Base-by-base conservation (phyloP, 768 basidiomycete species). In the Zangia roseola region DNA sequence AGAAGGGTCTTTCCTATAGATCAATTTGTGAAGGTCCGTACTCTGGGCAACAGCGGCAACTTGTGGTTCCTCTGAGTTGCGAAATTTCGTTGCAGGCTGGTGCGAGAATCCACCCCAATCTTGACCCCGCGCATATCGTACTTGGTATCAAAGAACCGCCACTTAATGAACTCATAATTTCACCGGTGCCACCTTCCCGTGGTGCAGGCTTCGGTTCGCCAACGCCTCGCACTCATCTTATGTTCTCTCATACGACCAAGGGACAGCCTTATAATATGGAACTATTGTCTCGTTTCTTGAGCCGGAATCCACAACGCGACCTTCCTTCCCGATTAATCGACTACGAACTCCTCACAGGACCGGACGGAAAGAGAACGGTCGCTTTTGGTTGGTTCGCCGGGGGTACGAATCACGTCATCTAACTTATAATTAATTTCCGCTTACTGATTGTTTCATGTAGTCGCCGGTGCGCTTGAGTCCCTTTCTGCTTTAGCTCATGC, bases 381-480 rank as follows among this genome's bases (percentile, higher is more conserved):
- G 92, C 86, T 0, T 95, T 97, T 70, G 94, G 93, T 1, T 93
- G 85, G 84, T 91, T 86, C 57, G 94, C 94, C 1, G 94, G 94
- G 67, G 87, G 90, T 91, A 50, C 43, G 80, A 58, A 21, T 25
- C 1, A 26, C 10, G 0, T 20, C 23, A 42, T 40, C 7, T 26
- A 13, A n/a, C 16, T 12, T 25, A n/a, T n/a, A n/a, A n/a, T n/a
- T n/a, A 1, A 2, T 31, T 6, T 19, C 13, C 39, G 51, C 36
- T 19, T n/a, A 19, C 43, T 48, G 35, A 60, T 28, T 19, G 12
- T 14, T 26, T 33, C 16, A 7, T 47, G 23, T 35, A 92, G 91
- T 90, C 49, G 89, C 89, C 10, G 93, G 92, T 12, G 84, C 83
- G 7, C 79, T 92, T 3, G 93, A 94, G 68, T 86, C 90, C 0